A percentile compares a stretch with the other conserved stretches of the same genome.
Evolutionary conservation across 2,329 filamentous ascomycete species (phyloP).

Genomic region (Scopulariopsis brevicaulis): DNA sequence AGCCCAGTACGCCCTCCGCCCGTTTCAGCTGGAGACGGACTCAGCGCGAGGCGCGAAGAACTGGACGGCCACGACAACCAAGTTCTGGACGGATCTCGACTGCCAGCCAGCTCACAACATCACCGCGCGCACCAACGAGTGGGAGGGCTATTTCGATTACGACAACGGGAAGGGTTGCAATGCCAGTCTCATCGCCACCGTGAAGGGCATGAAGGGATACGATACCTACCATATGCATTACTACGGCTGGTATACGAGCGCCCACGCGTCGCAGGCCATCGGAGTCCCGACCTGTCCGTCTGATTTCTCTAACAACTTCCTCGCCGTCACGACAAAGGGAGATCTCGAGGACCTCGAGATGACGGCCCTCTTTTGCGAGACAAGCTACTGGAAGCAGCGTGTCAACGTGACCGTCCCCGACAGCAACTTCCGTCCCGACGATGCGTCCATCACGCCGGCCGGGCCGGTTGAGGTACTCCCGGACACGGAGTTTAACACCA

Average conservation of each 20-base stretch:
- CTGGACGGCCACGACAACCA: slow-evolving; percentile 16
- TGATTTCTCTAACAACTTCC: slow-evolving; percentile 23
- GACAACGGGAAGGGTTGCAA: slow-evolving; percentile 25
- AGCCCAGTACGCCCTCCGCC: slow-evolving; percentile 25
- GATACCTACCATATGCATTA: slow-evolving; percentile 22
- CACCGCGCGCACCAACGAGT: background rate
- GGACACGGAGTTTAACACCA: slow-evolving; percentile 18
- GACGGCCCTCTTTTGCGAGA: slow-evolving; percentile 28
- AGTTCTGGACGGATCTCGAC: slow-evolving; percentile 21
- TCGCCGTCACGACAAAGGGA: slow-evolving; percentile 13
- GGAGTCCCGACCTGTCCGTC: slow-evolving; percentile 17
- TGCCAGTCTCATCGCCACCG: slow-evolving; percentile 9
- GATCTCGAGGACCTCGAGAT: slow-evolving; percentile 5
- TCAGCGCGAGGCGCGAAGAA: slow-evolving; percentile 8
- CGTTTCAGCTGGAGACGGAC: slow-evolving; percentile 20
- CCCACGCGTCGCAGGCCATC: slow-evolving; percentile 20
- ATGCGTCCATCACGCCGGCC: slow-evolving; percentile 1
- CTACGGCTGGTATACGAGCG: slow-evolving; percentile 26
- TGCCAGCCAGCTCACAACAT: slow-evolving; percentile 22
- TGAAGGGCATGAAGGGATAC: background rate
- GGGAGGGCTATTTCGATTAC: slow-evolving; percentile 13
- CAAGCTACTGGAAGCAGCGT: slow-evolving; percentile 31
- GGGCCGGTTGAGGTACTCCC: slow-evolving; percentile 8
- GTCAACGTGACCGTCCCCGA: slow-evolving; percentile 25
- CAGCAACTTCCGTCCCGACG: slow-evolving; percentile 6